phyloP scores from a whole-genome alignment of 2,329 filamentous ascomycete genomes.

The Paraconiothyrium brasiliense region DNA sequence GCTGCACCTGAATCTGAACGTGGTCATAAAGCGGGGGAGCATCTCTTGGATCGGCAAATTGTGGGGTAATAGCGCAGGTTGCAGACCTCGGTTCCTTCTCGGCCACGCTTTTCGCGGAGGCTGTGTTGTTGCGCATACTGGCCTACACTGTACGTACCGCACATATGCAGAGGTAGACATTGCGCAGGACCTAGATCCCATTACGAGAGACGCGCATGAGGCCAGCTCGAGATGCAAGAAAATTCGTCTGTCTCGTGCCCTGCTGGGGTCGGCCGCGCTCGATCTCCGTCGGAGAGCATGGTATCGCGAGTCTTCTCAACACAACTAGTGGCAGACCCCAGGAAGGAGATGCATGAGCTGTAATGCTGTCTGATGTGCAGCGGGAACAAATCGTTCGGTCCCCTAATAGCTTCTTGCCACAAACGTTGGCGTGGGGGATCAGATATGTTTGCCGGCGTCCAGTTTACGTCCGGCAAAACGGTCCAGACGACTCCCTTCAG shows the following conservation, averaged over 20 bases:
- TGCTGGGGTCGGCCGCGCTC: constrained; percentile 6
- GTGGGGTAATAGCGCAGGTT: constrained; percentile 49
- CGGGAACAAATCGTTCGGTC: constrained; percentile 10
- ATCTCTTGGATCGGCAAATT: constrained; percentile 43
- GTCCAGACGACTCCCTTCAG: constrained; percentile 27
- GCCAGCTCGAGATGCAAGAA: constrained; percentile 27
- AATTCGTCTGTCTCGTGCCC: constrained; percentile 35
- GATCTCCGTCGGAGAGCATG: constrained; percentile 15
- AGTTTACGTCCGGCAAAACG: constrained; percentile 41
- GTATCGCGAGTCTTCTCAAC: background rate
- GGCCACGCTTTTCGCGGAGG: constrained; percentile 36
- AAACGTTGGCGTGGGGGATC: constrained; percentile 39
- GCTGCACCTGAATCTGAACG: constrained; percentile 37
- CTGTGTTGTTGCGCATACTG: constrained; percentile 29
- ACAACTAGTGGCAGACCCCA: constrained; percentile 11
- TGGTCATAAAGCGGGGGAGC: constrained; percentile 49
- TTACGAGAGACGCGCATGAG: constrained; percentile 32
- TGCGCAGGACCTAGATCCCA: constrained; percentile 18
- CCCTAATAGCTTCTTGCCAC: constrained; percentile 28
- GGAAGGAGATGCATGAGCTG: constrained; percentile 1
- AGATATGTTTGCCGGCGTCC: constrained; percentile 32
- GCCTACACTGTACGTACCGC: constrained; percentile 26
- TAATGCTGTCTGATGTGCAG: constrained; percentile 13
- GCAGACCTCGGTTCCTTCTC: constrained; percentile 32
- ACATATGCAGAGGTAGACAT: constrained; percentile 17